Percentiles rank a stretch among this genome's conserved stretches.
Conservation (phyloP, 495 filamentous ascomycete species). For the Stereocaulon alpinum region DNA sequence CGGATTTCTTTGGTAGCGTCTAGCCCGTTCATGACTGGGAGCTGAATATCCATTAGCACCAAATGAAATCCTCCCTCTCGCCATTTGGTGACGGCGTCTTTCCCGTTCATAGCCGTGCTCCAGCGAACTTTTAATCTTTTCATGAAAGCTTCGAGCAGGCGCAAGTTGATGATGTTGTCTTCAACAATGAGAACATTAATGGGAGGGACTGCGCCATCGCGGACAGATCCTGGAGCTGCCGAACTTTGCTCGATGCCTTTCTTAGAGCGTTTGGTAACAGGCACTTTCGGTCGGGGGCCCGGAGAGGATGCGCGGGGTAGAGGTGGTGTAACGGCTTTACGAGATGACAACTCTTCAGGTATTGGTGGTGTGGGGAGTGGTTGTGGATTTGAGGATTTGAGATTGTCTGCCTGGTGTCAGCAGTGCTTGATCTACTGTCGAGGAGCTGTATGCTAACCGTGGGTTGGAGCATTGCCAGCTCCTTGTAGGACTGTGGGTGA, state of each 20-base stretch:
- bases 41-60: constrained; percentile 96
- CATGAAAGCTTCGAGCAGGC: constrained; percentile 89
- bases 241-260: constrained; percentile 31
- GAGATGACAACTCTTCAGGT: constrained; percentile 31
- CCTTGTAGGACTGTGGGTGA: constrained; percentile 60
- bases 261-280: constrained; percentile 17
- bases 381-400: constrained; percentile 18
- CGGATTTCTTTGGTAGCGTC: constrained; percentile 97
- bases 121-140: constrained; percentile 95
- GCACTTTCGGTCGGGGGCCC: constrained; percentile 35
- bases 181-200: constrained; percentile 98
- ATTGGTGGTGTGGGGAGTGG: constrained; percentile 50
- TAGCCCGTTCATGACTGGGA: constrained; percentile 93
- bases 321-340: constrained; percentile 42
- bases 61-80: constrained; percentile 89
- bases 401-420: constrained; percentile 14
- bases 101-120: constrained; percentile 91
- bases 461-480: constrained; percentile 27
- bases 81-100: constrained; percentile 90
- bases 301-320: constrained; percentile 54
- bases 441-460: constrained; percentile 13
- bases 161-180: constrained; percentile 95
- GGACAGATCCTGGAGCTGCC: constrained; percentile 41
- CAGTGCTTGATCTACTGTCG: background rate
- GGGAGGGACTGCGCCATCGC: constrained; percentile 79